Evolutionary conservation across 441 rosid species (phyloP), one percentile per base, ranked within the genome.

Genomic region (Pelargonium australe): DNA sequence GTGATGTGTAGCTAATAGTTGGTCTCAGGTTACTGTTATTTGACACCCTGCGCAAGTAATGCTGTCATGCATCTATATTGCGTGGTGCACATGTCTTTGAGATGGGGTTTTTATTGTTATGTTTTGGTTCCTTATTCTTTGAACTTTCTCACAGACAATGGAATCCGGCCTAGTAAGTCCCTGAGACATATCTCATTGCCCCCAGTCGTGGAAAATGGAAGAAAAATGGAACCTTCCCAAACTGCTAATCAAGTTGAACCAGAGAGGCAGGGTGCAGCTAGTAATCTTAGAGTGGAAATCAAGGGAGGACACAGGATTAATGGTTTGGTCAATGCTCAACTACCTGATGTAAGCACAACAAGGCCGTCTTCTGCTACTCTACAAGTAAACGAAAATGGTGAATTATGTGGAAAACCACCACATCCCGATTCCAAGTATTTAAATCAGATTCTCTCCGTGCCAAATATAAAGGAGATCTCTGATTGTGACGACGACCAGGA

Each of bases 371-470:
- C 77, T 43, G n/a, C 74, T 68, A 63, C 68, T 47, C 40, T 17
- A 31, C 51, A 47, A 41, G 83, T 58, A 55, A 75, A 58, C 45
- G 85, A 80, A 71, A 79, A 73, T 40, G 78, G 84, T 45, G 86
- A 75, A 79, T 69, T 69, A 28, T 74, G 77, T 41, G 68, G 62
- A 25, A 85, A 80, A 73, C 81, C 79, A 51, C 83, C 84, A 41
- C 92, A 87, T 72, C 80, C 86, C 0, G 90, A 87, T 75, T 73
- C 66, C 9, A 83, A 85, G 76, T 80, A 83, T 77, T 72, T 87
- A 77, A 79, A 72, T 79, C 85, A 77, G 73, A 77, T 87, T 66
- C 81, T 85, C 47, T 79, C 78, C 57, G 72, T 85, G 43, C 90
- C 92, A 7, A 72, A 76, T 45, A 51, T 74, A 76, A 82, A 76